These are phyloP conservation scores for Clavaria fumosa DNA, from an alignment of 768 basidiomycete species.

Conservation along the genomic window DNA sequence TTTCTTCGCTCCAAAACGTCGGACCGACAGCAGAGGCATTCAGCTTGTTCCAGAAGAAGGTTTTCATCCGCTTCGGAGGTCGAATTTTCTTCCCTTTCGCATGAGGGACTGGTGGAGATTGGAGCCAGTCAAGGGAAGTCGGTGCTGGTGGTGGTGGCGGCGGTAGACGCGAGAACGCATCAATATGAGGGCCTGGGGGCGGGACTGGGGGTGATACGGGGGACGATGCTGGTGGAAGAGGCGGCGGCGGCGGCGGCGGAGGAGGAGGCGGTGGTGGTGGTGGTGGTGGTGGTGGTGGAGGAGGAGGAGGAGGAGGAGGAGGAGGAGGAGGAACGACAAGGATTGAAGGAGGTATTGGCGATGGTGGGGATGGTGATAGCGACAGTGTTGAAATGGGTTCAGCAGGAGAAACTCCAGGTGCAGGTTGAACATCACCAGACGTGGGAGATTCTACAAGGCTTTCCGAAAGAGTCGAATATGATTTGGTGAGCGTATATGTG, in stretches of 20 bases:
- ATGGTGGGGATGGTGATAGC: slow-evolving; percentile 15
- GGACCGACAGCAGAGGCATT: slow-evolving; percentile 23
- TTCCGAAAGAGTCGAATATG: slow-evolving; percentile 9
- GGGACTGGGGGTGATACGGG: slow-evolving; percentile 19
- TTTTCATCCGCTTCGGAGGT: slow-evolving; percentile 51
- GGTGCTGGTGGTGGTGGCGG: slow-evolving; percentile 24
- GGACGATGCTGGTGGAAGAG: slow-evolving; percentile 24
- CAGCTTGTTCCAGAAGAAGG: slow-evolving; percentile 88
- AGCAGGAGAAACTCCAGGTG: slow-evolving; percentile 9
- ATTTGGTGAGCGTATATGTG: slow-evolving; percentile 7
- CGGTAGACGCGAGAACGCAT: no score
- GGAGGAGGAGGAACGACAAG: slow-evolving; percentile 13
- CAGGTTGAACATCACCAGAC: no score
- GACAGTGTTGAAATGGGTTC: slow-evolving; percentile 11
- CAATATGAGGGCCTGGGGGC: slow-evolving; percentile 9
- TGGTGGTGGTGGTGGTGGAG: slow-evolving; percentile 14
- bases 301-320: slow-evolving; percentile 13
- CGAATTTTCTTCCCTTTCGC: slow-evolving; percentile 18
- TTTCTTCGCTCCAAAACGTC: slow-evolving; percentile 61
- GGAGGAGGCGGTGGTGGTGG: slow-evolving; percentile 16
- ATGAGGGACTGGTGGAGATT: slow-evolving; percentile 18
- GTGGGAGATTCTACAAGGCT: slow-evolving; percentile 1
- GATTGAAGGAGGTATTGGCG: slow-evolving; percentile 9
- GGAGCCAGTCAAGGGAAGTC: slow-evolving; percentile 22
- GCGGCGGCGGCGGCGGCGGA: slow-evolving; percentile 18